A percentile compares a stretch with the other conserved stretches of the same genome.
phyloP scores from a whole-genome alignment of 2,329 filamentous ascomycete genomes.

The Claviceps lovelessii region DNA sequence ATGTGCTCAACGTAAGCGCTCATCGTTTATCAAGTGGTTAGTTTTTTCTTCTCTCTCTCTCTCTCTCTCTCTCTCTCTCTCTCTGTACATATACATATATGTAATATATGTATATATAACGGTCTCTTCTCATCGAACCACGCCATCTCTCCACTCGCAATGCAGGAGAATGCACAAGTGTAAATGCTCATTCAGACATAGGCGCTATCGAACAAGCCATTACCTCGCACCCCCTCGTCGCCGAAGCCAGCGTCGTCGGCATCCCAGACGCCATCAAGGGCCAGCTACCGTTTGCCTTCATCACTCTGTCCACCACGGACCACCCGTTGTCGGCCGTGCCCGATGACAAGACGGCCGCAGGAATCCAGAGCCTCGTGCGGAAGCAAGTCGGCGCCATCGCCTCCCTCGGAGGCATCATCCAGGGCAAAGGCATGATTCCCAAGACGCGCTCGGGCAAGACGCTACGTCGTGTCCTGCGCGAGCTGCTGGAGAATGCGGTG shows the following conservation, averaged over 20 bases:
- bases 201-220: constrained; percentile 86
- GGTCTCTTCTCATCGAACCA: too few species aligned
- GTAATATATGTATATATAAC: too few species aligned
- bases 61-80: neutral
- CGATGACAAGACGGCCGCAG: constrained; percentile 29
- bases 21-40: constrained; percentile 77
- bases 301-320: constrained; percentile 37
- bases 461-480: constrained; percentile 62
- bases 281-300: constrained; percentile 81
- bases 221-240: constrained; percentile 61
- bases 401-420: constrained; percentile 70
- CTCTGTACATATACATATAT: too few species aligned
- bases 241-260: constrained; percentile 74
- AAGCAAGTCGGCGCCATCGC: constrained; percentile 80
- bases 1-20: constrained; percentile 91
- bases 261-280: constrained; percentile 80
- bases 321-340: constrained; percentile 38
- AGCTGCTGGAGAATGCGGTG: constrained; percentile 71
- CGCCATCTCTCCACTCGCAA: too few species aligned
- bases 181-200: constrained; percentile 16
- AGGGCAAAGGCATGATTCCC: constrained; percentile 75
- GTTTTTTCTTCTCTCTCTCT: constrained; percentile 9
- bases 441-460: constrained; percentile 91
- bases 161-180: too few species aligned
- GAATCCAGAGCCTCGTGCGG: constrained; percentile 60